Base-by-base conservation (phyloP, 2,329 filamentous ascomycete species). In the Thielaviopsis populi region DNA sequence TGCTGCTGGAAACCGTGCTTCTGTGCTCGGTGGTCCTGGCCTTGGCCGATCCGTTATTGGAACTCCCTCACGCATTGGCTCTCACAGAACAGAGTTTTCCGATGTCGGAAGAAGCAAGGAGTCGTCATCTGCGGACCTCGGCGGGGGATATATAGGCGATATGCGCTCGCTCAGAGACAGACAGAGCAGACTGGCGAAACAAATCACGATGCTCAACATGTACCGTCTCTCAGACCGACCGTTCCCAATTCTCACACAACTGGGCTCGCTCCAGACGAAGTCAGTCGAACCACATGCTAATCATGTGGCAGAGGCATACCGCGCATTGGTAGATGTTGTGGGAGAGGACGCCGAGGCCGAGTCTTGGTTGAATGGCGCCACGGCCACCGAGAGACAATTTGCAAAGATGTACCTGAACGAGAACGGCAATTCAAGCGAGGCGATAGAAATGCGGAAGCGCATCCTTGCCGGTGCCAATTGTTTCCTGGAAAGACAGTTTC, bases 41-140 rank as follows among this genome's bases (percentile, higher is more conserved):
- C 78, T 95, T 70, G 85, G 88, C 65, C 88, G 86, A 69, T 96
- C 92, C 10, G 87, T 96, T 63, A 94, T 97, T 72, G 92, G 92
- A 58, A 84, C 85, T 30, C 85, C 90, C 13, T 86, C 82, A 69
- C 80, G 82, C 67, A 83, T 87, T 65, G 84, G 86, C 40, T 76
- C 80, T 17, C 83, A 90, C 67, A 75, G 81, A 62, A 72, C 81
- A 40, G 80, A 84, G 64, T 91, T 91, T 70, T 80, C 84, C 17
- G 88, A 92, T 68, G 78, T 87, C 10, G 80, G 85, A 63, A 80
- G 83, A 56, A 78, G 79, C 53, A 80, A 78, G 41, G 75, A 77
- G 19, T 69, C 73, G 19, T 56, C 61, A 8, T 59, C 61, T 19
- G 46, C 43, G 6, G 53, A 46, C 3, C 72, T 79, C 41, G 75